Evolutionary conservation across 2,329 filamentous ascomycete species (phyloP), one percentile per base, ranked within the genome.

Genomic region (Fusarium subglutinans): DNA sequence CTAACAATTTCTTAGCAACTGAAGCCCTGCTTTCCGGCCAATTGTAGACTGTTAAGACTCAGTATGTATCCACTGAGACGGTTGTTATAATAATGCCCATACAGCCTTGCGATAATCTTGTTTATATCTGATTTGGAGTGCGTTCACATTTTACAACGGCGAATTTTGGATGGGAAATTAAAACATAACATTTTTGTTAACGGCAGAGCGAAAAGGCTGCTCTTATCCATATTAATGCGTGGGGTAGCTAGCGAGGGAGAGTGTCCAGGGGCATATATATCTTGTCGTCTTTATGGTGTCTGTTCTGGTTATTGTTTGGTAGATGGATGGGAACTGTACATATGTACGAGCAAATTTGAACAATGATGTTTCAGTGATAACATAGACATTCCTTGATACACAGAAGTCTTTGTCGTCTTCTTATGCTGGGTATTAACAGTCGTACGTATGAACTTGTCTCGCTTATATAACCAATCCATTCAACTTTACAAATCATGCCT

Each of bases 1-100:
- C 73, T 79, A 71, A 80, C 72, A 51, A 59, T 44, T 24, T 38
- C 51, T 28, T 77, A 89, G 93, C 93, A 76, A 95, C 93, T 66
- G 93, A 95, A 83, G 93, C 93, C 59, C 87, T 95, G 71, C 86
- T 96, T 60, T 94, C 93, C 54, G 93, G 93, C 57, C 91, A 94
- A 80, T 84, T 95, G 77, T 95, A 89, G 81, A 80, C 13, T 65
- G 58, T 68, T 44, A 56, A 69, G 62, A 63, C 51, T 50, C 48
- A 59, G 60, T 60, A 66, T 66, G 35, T 63, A 63, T 33, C 35
- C 44, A 69, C 60, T 55, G 51, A 65, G 63, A 70, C 60, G 53
- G 63, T 69, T 55, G 50, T 61, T 51, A 60, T 77, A 73, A 60
- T 77, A 73, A 78, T 78, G 71, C 35, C 60, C 43, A 47, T 47